Conservation (phyloP, 768 basidiomycete species). For the Scleroderma citrinum region DNA sequence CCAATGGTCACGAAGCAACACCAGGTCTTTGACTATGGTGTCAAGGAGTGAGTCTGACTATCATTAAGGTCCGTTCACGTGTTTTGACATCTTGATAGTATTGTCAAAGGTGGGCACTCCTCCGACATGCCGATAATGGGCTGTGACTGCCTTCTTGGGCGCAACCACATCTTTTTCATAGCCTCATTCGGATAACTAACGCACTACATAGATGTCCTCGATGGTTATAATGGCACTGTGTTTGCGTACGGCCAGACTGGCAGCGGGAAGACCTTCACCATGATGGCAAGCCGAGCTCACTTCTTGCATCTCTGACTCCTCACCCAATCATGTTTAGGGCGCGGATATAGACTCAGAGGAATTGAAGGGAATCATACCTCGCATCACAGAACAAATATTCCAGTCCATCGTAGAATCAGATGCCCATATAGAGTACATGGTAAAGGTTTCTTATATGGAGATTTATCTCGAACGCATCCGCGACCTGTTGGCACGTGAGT, state of each 20-base stretch:
- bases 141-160: background rate
- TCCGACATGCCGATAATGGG: background rate
- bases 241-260: conserved; percentile 98
- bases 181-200: conserved; percentile 14
- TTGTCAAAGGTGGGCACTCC: conserved; percentile 70
- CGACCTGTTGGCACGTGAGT: conserved; percentile 90
- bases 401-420: conserved; percentile 96
- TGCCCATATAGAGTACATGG: conserved; percentile 92
- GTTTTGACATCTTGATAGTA: conserved; percentile 39
- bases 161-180: too few species aligned
- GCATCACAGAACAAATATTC: conserved; percentile 99
- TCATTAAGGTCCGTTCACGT: conserved; percentile 14
- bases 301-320: conserved; percentile 5
- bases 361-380: conserved; percentile 92
- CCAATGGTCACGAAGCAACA: conserved; percentile 85
- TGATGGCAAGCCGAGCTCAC: conserved; percentile 71
- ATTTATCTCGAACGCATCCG: conserved; percentile 96
- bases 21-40: conserved; percentile 98
- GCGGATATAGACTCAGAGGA: conserved; percentile 95
- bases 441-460: conserved; percentile 99
- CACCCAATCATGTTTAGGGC: conserved; percentile 48
- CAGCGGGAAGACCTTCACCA: conserved; percentile 96
- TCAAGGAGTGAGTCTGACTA: conserved; percentile 73
- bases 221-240: conserved; percentile 97
- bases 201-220: conserved; percentile 74